These are phyloP conservation scores for Paratinospora sagittata DNA, from an alignment of 164 flowering plant species.

Conservation along the genomic window DNA sequence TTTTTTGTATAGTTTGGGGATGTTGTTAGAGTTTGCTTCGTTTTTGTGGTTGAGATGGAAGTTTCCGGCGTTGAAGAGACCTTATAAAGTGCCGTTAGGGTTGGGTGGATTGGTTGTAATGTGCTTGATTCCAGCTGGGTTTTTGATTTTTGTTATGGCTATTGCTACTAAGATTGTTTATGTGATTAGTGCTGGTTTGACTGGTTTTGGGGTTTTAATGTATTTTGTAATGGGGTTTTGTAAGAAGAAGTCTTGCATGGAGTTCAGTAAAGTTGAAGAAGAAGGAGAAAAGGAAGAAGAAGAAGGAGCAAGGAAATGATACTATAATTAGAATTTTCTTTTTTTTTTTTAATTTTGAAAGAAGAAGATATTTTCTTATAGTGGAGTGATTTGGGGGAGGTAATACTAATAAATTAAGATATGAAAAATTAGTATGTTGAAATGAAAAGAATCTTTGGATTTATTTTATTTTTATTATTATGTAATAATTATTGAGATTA, in stretches of 20 bases:
- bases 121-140: constrained; percentile 55
- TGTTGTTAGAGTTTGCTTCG: constrained; percentile 56
- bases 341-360: too few species aligned
- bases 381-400: too few species aligned
- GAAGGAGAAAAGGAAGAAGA: constrained; percentile 5
- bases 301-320: not conserved
- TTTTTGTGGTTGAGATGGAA: constrained; percentile 52
- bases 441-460: too few species aligned
- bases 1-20: constrained; percentile 59
- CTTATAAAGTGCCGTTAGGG: constrained; percentile 38
- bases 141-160: constrained; percentile 41
- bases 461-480: too few species aligned
- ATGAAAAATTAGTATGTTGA: too few species aligned
- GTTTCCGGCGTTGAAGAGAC: constrained; percentile 33
- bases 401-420: too few species aligned
- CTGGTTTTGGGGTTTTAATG: constrained; percentile 25
- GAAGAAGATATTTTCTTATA: too few species aligned
- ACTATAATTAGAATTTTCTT: not conserved
- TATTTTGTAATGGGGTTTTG: constrained; percentile 32
- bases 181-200: constrained; percentile 31
- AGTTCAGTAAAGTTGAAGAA: constrained; percentile 17
- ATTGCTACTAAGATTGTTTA: constrained; percentile 34
- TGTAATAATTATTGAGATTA: too few species aligned
- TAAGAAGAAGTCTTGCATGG: constrained; percentile 25
- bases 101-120: constrained; percentile 31